These are phyloP conservation scores for Sphaerostilbella broomeana DNA, from an alignment of 2,329 filamentous ascomycete genomes.

Conservation along the genomic window DNA sequence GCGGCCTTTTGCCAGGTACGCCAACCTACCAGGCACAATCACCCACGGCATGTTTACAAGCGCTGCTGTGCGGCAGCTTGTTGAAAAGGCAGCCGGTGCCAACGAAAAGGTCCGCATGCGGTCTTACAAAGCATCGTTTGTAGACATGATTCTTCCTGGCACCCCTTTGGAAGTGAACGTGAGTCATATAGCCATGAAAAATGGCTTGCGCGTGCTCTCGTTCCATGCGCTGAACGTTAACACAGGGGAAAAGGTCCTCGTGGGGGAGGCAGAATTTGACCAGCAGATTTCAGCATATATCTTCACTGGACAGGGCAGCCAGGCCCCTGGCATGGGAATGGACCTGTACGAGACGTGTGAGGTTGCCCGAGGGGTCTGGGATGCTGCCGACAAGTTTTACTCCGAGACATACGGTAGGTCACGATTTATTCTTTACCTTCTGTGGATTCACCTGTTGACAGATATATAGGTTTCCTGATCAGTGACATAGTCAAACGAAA, in stretches of 20 bases:
- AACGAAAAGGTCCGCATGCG: conserved; percentile 96
- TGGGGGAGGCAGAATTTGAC: conserved; percentile 95
- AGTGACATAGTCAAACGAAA: conserved; percentile 99
- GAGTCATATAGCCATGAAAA: conserved; percentile 95
- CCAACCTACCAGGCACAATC: conserved; percentile 91
- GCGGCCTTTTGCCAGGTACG: conserved; percentile 91
- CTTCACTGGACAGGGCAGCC: conserved; percentile 96
- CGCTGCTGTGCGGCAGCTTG: conserved; percentile 86
- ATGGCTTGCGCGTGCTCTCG: conserved; percentile 98
- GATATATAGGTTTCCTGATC: conserved; percentile 73
- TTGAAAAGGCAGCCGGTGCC: conserved; percentile 98
- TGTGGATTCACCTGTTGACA: neutral
- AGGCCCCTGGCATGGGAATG: conserved; percentile 99
- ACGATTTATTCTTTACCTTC: neutral
- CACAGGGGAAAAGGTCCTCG: conserved; percentile 89
- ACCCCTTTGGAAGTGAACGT: conserved; percentile 92
- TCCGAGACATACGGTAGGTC: conserved; percentile 91
- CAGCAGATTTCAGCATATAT: conserved; percentile 95
- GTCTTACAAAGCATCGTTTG: conserved; percentile 91
- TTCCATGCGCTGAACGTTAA: conserved; percentile 94
- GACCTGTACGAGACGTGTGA: conserved; percentile 89
- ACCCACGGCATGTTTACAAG: conserved; percentile 99
- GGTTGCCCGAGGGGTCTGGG: conserved; percentile 96
- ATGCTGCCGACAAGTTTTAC: conserved; percentile 94
- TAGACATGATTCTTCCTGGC: conserved; percentile 96